phyloP scores from a whole-genome alignment of 2,329 filamentous ascomycete genomes.

The Seiridium unicorne region DNA sequence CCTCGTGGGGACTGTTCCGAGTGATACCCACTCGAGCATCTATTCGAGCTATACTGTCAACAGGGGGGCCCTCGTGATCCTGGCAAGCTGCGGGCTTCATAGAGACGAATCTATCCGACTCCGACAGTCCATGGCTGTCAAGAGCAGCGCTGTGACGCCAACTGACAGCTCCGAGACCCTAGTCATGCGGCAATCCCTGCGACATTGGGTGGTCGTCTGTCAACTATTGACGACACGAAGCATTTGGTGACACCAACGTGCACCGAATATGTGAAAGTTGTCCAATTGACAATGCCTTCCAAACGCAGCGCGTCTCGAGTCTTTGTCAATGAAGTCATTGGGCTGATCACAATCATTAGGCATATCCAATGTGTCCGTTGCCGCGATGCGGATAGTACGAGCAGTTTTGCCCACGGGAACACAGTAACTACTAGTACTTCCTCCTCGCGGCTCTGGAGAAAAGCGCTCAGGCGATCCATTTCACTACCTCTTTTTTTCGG shows the following conservation, averaged over 20 bases:
- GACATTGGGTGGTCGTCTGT: background rate
- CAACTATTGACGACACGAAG: too few relatives aligned
- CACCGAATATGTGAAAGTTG: background rate
- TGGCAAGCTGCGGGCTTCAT: background rate
- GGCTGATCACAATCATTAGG: background rate
- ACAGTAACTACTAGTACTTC: too few relatives aligned
- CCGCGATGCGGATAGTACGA: too few relatives aligned
- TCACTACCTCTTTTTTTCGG: too few relatives aligned
- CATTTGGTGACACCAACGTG: too few relatives aligned
- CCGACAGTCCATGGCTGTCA: background rate
- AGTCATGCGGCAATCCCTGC: background rate
- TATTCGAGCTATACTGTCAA: background rate
- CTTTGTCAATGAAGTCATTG: background rate
- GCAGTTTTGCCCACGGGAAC: too few relatives aligned
- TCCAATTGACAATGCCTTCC: background rate
- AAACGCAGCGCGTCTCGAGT: background rate
- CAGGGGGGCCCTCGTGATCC: background rate
- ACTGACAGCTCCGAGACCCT: background rate
- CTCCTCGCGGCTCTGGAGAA: too few relatives aligned
- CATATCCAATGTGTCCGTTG: too few relatives aligned
- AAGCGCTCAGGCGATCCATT: too few relatives aligned
- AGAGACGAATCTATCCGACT: slow-evolving; percentile 6
- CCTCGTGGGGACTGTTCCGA: slow-evolving; percentile 1
- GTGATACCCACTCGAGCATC: slow-evolving; percentile 1
- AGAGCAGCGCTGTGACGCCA: slow-evolving; percentile 4